Conservation (phyloP, 768 basidiomycete genomes). For the Cystobasidium ongulense region DNA sequence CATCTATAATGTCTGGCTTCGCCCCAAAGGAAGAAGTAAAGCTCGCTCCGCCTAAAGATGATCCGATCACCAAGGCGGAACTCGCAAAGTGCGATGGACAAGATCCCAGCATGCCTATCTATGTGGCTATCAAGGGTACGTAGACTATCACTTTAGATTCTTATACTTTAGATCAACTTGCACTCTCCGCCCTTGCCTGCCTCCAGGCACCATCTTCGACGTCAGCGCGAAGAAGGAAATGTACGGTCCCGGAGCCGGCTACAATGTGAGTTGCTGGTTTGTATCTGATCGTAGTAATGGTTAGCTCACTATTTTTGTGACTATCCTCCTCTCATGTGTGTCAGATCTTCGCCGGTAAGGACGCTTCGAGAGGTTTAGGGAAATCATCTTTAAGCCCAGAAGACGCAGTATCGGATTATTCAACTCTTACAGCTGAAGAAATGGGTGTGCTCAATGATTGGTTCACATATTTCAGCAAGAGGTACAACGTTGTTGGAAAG, state of each 20-base stretch:
- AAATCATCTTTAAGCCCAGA: slow-evolving; percentile 77
- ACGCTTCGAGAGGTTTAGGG: slow-evolving; percentile 79
- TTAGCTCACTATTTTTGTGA: background rate
- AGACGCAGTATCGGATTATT: slow-evolving; percentile 83
- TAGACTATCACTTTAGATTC: background rate
- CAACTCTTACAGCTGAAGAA: slow-evolving; percentile 61
- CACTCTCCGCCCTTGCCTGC: background rate
- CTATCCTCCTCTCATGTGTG: background rate
- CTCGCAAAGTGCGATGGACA: slow-evolving; percentile 66
- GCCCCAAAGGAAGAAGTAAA: slow-evolving; percentile 27
- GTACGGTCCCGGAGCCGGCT: slow-evolving; percentile 65
- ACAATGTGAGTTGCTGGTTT: slow-evolving; percentile 38
- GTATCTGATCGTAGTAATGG: too few species aligned
- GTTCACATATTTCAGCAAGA: slow-evolving; percentile 30
- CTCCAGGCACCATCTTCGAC: slow-evolving; percentile 74
- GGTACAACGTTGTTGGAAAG: slow-evolving; percentile 30
- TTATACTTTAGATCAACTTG: background rate
- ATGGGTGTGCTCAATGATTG: slow-evolving; percentile 62
- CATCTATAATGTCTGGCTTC: slow-evolving; percentile 23
- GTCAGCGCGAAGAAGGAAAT: slow-evolving; percentile 75
- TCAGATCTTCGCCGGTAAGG: slow-evolving; percentile 83
- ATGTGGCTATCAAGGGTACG: slow-evolving; percentile 79
- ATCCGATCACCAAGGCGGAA: slow-evolving; percentile 63
- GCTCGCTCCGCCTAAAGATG: slow-evolving; percentile 56
- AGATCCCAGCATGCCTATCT: slow-evolving; percentile 62